Evolutionary conservation across 1,139 yeast species (phyloP).

Genomic region (Debaryomycetaceae sp.): DNA sequence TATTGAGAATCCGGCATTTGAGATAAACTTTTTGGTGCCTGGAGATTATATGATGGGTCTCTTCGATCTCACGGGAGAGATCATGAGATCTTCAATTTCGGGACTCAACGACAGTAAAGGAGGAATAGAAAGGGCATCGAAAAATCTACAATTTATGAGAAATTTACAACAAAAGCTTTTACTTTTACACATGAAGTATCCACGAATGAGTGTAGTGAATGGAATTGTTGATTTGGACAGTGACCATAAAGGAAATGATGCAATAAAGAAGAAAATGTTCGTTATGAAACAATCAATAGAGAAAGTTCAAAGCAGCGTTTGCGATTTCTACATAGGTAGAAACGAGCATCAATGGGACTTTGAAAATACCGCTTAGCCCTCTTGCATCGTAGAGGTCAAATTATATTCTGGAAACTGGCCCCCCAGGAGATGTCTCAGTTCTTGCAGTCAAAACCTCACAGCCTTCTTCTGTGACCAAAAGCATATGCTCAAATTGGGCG

Average conservation of each 20-base stretch:
- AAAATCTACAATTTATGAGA: conserved; percentile 16
- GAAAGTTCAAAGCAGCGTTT: conserved; percentile 24
- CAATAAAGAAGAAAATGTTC: conserved; percentile 21
- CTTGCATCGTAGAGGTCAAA: conserved; percentile 3
- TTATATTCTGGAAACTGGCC: conserved; percentile 62
- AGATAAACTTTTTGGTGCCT: conserved; percentile 8
- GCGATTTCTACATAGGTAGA: conserved; percentile 22
- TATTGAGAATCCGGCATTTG: conserved; percentile 1
- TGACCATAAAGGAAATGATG: conserved; percentile 13
- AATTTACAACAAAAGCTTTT: conserved; percentile 10
- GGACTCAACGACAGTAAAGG: conserved; percentile 8
- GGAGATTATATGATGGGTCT: conserved; percentile 39
- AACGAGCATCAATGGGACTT: conserved; percentile 8
- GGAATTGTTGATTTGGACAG: conserved; percentile 17
- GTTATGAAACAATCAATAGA: conserved; percentile 23
- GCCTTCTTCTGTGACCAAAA: conserved; percentile 90
- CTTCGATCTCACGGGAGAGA: conserved; percentile 41
- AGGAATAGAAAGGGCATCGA: conserved; percentile 9
- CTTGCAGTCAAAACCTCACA: conserved; percentile 89
- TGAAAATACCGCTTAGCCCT: not conserved
- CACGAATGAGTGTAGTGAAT: conserved; percentile 17
- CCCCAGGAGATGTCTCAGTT: conserved; percentile 79
- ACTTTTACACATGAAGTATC: conserved; percentile 14
- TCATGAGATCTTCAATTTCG: conserved; percentile 35
- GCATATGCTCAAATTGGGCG: conserved; percentile 95